These are phyloP conservation scores for Limnomonas spitsbergensis DNA, from an alignment of 139 green algal species.

Conservation along the genomic window DNA sequence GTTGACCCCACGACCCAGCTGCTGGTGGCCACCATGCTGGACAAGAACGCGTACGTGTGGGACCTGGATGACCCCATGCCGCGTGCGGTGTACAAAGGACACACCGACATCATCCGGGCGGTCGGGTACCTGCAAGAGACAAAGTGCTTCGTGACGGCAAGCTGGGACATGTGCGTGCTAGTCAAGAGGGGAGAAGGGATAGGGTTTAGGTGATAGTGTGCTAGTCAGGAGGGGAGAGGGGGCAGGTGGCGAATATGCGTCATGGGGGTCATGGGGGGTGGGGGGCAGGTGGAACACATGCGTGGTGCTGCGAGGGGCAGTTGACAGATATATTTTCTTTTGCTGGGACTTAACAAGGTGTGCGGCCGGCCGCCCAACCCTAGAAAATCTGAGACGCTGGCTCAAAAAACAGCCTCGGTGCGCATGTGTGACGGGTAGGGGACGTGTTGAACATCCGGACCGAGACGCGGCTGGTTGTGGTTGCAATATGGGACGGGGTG, in stretches of 20 bases:
- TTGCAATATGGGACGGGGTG: too few relatives aligned
- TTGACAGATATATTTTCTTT: too few relatives aligned
- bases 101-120: constrained; percentile 54
- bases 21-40: constrained; percentile 55
- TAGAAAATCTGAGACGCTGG: too few relatives aligned
- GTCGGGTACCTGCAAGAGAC: constrained; percentile 53
- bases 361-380: too few relatives aligned
- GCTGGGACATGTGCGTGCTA: constrained; percentile 43
- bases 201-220: not conserved
- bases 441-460: too few relatives aligned
- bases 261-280: constrained; percentile 28
- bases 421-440: too few relatives aligned
- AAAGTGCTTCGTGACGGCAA: constrained; percentile 53
- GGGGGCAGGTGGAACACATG: constrained; percentile 12
- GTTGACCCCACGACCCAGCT: constrained; percentile 57
- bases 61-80: constrained; percentile 43
- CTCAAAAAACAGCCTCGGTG: too few relatives aligned
- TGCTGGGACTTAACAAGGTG: too few relatives aligned
- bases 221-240: not conserved
- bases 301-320: too few relatives aligned
- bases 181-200: too few relatives aligned
- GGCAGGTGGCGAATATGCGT: not conserved
- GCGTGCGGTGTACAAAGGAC: constrained; percentile 45
- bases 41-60: constrained; percentile 52
- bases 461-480: too few relatives aligned